Evolutionary conservation across 1,284 basidiomycete genomes (phyloP).

Genomic region (Trichosporon sp.): DNA sequence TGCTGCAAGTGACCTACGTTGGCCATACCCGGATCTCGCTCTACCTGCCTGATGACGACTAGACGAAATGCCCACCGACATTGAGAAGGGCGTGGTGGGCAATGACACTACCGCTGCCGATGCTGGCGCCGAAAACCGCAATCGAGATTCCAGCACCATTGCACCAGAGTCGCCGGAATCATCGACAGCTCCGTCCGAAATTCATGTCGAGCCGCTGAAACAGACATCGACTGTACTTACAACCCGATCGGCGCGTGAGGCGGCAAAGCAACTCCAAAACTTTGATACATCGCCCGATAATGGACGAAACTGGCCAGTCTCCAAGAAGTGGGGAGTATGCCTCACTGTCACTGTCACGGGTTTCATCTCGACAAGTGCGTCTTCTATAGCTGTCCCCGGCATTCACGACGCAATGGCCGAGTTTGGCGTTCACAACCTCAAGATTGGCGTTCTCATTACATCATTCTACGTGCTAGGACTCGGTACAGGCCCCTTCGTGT

Average conservation of each 20-base stretch:
- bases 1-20: not conserved
- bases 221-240: slow-evolving; percentile 18
- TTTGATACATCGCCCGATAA: slow-evolving; percentile 33
- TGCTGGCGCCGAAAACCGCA: not conserved
- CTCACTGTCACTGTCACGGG: slow-evolving; percentile 39
- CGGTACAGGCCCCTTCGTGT: slow-evolving; percentile 49
- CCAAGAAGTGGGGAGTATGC: slow-evolving; percentile 31
- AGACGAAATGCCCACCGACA: not conserved
- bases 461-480: slow-evolving; percentile 43
- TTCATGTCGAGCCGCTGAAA: slow-evolving; percentile 7
- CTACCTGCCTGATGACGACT: not conserved
- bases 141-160: not conserved
- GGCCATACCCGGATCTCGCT: not conserved
- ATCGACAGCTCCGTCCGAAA: not conserved
- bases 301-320: slow-evolving; percentile 36
- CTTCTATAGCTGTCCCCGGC: slow-evolving; percentile 41
- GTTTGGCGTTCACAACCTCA: slow-evolving; percentile 34
- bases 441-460: slow-evolving; percentile 39
- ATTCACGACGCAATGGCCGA: slow-evolving; percentile 31
- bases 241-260: slow-evolving; percentile 23
- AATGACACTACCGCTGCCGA: not conserved
- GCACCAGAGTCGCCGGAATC: not conserved
- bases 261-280: slow-evolving; percentile 22
- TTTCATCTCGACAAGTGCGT: slow-evolving; percentile 42
- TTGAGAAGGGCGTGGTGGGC: not conserved